Base-by-base conservation (phyloP, 106 monocot genomes). In the Allium cepa region DNA sequence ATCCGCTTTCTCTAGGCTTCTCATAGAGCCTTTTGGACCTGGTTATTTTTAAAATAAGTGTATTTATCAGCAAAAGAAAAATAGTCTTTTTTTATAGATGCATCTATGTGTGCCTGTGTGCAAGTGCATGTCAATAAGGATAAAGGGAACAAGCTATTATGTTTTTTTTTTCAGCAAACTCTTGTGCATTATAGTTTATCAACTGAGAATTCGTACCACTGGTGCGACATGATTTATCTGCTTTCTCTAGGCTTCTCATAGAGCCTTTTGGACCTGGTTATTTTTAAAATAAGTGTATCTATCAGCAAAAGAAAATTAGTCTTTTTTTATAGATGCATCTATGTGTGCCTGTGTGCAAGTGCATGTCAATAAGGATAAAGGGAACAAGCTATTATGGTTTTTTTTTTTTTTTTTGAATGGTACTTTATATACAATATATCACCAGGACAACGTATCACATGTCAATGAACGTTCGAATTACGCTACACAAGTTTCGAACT, bases 191-290 rank as follows among this genome's bases (percentile, higher is more conserved):
- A 57, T 52, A 14, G 11, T 56, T 27, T 50, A 12, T 63, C 8
- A 60, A 63, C 11, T 66, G 26, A 49, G 52, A 56, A 71, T 72
- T 68, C 22, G 52, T 49, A 10, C 9, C 56, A 62, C 56, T 5
- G 5, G 36, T 27, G 50, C 65, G 49, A 65, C 65, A 47, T 7
- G 63, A 59, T 47, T 67, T 81, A 26, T 53, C 45, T 27, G 53
- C 57, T 81, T 73, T 81, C 64, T 73, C 77, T 1, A 76, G 81
- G 53, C 72, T 81, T 69, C 73, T 72, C 72, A 76, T 72, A 45
- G 17, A 46, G 17, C 64, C 69, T 17, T 73, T 73, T 10, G 9
- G 53, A 59, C 67, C 76, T 81, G 72, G 48, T 9, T 18, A 18
- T 49, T 49, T 47, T 17, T 46, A 49, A 18, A 26, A 47, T 12